These are phyloP conservation scores for Pyricularia grisea DNA, from an alignment of 2,329 filamentous ascomycete species.

Conservation along the genomic window DNA sequence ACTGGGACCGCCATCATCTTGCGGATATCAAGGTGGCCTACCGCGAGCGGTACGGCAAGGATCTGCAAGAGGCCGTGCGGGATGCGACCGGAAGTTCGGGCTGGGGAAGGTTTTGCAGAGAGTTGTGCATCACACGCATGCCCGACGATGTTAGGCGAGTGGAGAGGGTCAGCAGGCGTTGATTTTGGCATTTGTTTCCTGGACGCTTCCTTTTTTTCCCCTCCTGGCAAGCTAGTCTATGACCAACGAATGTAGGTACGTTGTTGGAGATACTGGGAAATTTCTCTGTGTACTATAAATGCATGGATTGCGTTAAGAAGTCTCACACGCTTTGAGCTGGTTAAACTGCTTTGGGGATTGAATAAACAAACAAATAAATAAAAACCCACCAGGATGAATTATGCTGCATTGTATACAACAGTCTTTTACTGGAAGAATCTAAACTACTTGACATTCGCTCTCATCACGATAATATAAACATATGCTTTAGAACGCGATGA, in stretches of 20 bases:
- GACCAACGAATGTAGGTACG: background rate
- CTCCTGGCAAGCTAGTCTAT: background rate
- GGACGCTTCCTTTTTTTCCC: background rate
- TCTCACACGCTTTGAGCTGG: no score
- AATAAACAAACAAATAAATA: no score
- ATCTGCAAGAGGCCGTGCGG: constrained; percentile 68
- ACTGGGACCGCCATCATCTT: constrained; percentile 86
- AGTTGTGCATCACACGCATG: constrained; percentile 55
- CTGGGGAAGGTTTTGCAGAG: constrained; percentile 67
- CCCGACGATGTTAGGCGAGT: constrained; percentile 48
- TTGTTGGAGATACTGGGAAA: background rate
- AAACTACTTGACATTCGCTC: no score
- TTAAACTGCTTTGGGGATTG: no score
- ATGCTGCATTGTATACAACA: no score
- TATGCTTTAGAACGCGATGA: constrained; percentile 20
- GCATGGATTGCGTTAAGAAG: no score
- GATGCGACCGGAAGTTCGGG: constrained; percentile 63
- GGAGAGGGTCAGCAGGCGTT: constrained; percentile 20
- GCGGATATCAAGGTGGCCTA: constrained; percentile 72
- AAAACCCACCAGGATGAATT: constrained; percentile 15
- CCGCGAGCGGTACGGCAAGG: constrained; percentile 62
- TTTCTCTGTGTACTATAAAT: no score
- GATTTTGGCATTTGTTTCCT: background rate
- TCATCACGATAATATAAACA: no score
- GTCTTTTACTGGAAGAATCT: no score